Evolutionary conservation across 805 yeast species (phyloP).

Genomic region (Grigorovia yakushimaensis): DNA sequence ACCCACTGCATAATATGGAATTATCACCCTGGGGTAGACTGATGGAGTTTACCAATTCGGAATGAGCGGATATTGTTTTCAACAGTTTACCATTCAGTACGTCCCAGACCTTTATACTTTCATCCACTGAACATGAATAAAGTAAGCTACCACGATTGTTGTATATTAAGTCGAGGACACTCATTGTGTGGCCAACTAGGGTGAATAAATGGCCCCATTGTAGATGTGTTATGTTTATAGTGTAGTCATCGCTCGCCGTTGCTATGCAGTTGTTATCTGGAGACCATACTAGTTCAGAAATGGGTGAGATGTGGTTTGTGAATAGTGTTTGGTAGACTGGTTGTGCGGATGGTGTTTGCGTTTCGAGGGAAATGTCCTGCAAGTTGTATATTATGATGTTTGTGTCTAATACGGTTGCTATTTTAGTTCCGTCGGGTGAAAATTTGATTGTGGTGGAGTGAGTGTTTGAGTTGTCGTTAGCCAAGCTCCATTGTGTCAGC

Average conservation of each 20-base stretch:
- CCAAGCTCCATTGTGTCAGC: neutral
- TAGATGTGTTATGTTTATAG: constrained; percentile 65
- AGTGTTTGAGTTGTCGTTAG: neutral
- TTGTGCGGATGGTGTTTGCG: too few relatives aligned
- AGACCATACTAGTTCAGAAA: constrained; percentile 70
- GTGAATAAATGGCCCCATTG: constrained; percentile 31
- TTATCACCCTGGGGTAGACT: constrained; percentile 68
- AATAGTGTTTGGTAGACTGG: constrained; percentile 2
- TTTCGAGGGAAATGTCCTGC: constrained; percentile 19
- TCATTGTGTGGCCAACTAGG: constrained; percentile 74
- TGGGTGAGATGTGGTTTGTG: constrained; percentile 43
- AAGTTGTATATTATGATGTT: constrained; percentile 40
- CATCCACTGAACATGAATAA: constrained; percentile 81
- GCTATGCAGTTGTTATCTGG: constrained; percentile 68
- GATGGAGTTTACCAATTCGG: constrained; percentile 76
- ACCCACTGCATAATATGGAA: constrained; percentile 67
- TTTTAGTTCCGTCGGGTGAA: constrained; percentile 47
- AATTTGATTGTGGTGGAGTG: constrained; percentile 34
- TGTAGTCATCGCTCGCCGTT: constrained; percentile 77
- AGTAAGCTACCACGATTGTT: constrained; percentile 68
- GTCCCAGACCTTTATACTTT: constrained; percentile 88
- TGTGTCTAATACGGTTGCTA: constrained; percentile 36
- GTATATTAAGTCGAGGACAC: constrained; percentile 63
- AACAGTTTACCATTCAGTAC: constrained; percentile 51
- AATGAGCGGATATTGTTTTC: constrained; percentile 81